Evolutionary conservation across 129 eudicot genomes (phyloP), one percentile per base, ranked within the genome.

Genomic region (Pulicaria dysenterica): DNA sequence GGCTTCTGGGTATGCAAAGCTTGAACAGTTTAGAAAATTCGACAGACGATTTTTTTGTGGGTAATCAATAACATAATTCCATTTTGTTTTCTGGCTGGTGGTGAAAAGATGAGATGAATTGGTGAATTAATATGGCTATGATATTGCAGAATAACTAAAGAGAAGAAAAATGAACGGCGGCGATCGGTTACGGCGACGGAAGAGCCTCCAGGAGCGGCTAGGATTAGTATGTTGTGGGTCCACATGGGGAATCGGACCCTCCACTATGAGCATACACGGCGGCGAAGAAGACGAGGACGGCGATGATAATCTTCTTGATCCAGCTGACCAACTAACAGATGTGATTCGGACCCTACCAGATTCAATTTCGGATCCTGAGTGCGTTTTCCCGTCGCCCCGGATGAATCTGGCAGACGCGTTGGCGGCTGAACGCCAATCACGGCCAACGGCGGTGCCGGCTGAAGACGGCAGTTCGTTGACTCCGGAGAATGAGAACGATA

Each of bases 371-470:
- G 59, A 78, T 15, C 83, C 66, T 47, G 83, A 59, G 4, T 86
- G 92, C 51, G 38, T 71, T 7, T 76, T 40, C 14, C 69, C 83
- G 5, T 70, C 72, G 0, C 67, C 89, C 0, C 83, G 90, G 81
- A 89, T 92, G 94, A 92, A 89, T 68, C 76, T 92, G 48, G 98
- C 96, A 3, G 84, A 82, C 38, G 98, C 96, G 36, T 69, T 92
- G 73, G 98, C 91, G 3, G 98, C 94, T 10, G 98, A 92, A 70
- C 72, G 97, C 3, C 79, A 86, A 0, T 79, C 58, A 40, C 79
- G 96, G 61, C 72, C 83, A 59, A 81, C 78, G 50, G 5, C 67
- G 4, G 83, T 13, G 9, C 51, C 49, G 0, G 67, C 47, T 5
- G 49, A 17, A 10, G 48, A n/a, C 6, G 43, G 42, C 38, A 54